phyloP scores from a whole-genome alignment of 192 early-diverging fungal genomes.

The Phycomyces nitens region DNA sequence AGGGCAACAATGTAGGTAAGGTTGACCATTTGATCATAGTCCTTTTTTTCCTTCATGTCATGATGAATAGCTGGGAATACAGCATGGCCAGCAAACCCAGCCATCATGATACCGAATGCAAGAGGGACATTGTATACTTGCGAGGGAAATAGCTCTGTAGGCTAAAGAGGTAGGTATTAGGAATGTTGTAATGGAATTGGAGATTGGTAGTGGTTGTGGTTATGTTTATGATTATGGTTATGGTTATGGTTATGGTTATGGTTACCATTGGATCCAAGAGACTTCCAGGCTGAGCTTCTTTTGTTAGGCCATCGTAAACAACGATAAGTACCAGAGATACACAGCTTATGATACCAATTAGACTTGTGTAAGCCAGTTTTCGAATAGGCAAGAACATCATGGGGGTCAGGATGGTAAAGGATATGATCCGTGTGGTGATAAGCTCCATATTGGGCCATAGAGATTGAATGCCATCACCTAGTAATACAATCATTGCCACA shows the following conservation, averaged over 20 bases:
- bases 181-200: constrained; percentile 39
- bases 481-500: constrained; percentile 38
- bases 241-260: too few species aligned
- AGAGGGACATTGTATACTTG: constrained; percentile 32
- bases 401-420: constrained; percentile 46
- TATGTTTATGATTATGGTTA: too few species aligned
- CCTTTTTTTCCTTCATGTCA: constrained; percentile 54
- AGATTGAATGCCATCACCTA: constrained; percentile 36
- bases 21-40: constrained; percentile 52
- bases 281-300: constrained; percentile 47
- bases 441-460: constrained; percentile 31
- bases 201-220: too few species aligned
- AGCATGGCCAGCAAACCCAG: constrained; percentile 60
- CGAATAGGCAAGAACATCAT: constrained; percentile 50
- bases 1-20: constrained; percentile 50
- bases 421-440: constrained; percentile 46
- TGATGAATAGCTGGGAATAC: constrained; percentile 66
- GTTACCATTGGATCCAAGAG: constrained; percentile 44
- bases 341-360: constrained; percentile 58
- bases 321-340: constrained; percentile 50
- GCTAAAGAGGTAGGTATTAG: constrained; percentile 15
- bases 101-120: constrained; percentile 54
- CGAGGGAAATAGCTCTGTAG: constrained; percentile 16
- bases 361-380: constrained; percentile 49
- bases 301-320: constrained; percentile 53